A percentile compares a stretch with the other conserved stretches of the same genome.
Conservation (phyloP, 2,329 filamentous ascomycete genomes). For the Ophiostoma piceae region DNA sequence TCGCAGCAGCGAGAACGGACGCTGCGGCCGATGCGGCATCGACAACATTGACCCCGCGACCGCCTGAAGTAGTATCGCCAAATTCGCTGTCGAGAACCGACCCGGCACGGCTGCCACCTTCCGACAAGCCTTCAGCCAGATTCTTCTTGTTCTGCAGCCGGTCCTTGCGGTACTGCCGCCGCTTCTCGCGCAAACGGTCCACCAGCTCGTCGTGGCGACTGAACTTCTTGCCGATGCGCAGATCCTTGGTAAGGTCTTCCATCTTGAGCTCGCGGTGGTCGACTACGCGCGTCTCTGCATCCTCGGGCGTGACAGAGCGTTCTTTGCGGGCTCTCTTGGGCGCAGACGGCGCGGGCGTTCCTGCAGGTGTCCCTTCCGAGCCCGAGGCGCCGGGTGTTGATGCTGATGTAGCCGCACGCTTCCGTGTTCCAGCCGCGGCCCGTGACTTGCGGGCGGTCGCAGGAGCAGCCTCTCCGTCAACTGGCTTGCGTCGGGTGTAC, state of each 20-base stretch:
- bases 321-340: conserved; percentile 34
- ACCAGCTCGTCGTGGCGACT: conserved; percentile 68
- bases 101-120: background rate
- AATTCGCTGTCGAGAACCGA: conserved; percentile 13
- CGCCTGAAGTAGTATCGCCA: background rate
- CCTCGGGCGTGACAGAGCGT: conserved; percentile 55
- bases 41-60: conserved; percentile 12
- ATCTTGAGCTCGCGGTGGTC: conserved; percentile 65
- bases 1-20: conserved; percentile 23
- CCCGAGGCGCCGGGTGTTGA: conserved; percentile 1
- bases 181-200: conserved; percentile 54
- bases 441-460: background rate
- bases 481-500: conserved; percentile 20
- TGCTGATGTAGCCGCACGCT: background rate
- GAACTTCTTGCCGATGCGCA: conserved; percentile 68
- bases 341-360: conserved; percentile 21
- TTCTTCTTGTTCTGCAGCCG: conserved; percentile 40
- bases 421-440: background rate
- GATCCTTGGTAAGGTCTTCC: conserved; percentile 64
- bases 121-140: conserved; percentile 25
- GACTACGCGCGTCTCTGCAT: conserved; percentile 57
- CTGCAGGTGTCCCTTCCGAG: background rate
- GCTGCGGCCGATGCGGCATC: conserved; percentile 22
- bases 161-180: conserved; percentile 30
- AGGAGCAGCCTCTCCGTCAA: background rate